Evolutionary conservation across 495 filamentous ascomycete genomes (phyloP).

Genomic region (Friedmanniomyces endolithicus): DNA sequence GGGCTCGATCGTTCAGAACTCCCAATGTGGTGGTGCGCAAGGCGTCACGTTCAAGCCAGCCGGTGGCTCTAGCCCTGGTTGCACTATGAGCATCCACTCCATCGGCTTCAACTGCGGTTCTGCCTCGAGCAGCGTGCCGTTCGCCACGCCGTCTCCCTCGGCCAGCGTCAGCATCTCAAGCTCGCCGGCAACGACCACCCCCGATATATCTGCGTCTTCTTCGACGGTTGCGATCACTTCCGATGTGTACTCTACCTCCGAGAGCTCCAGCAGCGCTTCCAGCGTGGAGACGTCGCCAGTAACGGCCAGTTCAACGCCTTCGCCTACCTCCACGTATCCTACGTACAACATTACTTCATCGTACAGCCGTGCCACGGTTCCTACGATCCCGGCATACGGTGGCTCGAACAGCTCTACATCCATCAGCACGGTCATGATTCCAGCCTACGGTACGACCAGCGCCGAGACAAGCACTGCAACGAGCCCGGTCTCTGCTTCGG

Average conservation of each 20-base stretch:
- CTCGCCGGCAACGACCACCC: neutral
- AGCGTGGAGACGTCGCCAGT: slow-evolving; percentile 13
- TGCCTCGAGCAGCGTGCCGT: slow-evolving; percentile 27
- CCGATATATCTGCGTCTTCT: neutral
- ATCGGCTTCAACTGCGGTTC: slow-evolving; percentile 71
- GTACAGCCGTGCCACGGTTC: too few species aligned
- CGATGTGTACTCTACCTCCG: slow-evolving; percentile 2
- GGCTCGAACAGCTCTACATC: neutral
- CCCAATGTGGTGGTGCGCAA: slow-evolving; percentile 82
- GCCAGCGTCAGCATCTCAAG: neutral
- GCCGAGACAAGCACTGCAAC: neutral
- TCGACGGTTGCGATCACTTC: slow-evolving; percentile 5
- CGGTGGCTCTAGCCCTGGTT: slow-evolving; percentile 31
- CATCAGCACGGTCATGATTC: neutral
- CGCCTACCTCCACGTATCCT: neutral
- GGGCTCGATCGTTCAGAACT: slow-evolving; percentile 60
- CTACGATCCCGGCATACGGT: neutral
- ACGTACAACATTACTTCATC: neutral
- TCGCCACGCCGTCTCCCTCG: slow-evolving; percentile 21
- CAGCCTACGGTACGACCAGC: neutral
- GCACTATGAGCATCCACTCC: slow-evolving; percentile 60
- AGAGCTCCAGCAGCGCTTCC: neutral
- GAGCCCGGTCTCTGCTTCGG: neutral
- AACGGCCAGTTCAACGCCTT: neutral
- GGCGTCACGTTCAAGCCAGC: slow-evolving; percentile 59